phyloP scores from a whole-genome alignment of 106 monocot genomes.

The Iris macrosiphon region DNA sequence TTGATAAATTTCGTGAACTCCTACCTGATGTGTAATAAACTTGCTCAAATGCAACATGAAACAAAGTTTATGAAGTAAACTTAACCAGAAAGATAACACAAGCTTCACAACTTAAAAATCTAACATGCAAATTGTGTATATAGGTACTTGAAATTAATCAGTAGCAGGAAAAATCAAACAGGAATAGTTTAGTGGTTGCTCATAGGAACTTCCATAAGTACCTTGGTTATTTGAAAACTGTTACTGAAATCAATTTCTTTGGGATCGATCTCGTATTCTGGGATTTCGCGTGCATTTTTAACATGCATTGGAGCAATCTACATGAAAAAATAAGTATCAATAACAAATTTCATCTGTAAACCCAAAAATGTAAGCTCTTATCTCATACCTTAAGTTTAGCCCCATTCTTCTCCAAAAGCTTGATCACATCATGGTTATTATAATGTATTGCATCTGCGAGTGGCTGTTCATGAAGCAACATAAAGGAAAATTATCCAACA shows the following conservation, averaged over 20 bases:
- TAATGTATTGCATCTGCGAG: conserved; percentile 93
- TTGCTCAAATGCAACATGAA: too few species aligned
- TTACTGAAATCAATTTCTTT: conserved; percentile 84
- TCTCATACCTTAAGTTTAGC: conserved; percentile 60
- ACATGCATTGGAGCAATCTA: conserved; percentile 93
- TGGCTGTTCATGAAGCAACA: conserved; percentile 45
- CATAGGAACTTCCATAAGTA: conserved; percentile 7
- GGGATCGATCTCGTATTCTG: conserved; percentile 92
- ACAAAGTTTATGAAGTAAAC: too few species aligned
- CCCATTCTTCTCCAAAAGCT: conserved; percentile 76
- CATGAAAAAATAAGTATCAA: conserved; percentile 9
- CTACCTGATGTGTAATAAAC: too few species aligned
- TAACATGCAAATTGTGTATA: too few species aligned
- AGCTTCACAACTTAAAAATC: too few species aligned
- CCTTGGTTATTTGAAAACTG: conserved; percentile 76
- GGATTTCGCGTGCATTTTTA: conserved; percentile 63
- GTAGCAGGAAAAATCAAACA: too few species aligned
- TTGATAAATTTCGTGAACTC: too few species aligned
- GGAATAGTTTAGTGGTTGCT: background rate
- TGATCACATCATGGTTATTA: conserved; percentile 71
- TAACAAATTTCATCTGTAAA: background rate
- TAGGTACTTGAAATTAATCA: too few species aligned
- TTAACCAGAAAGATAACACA: too few species aligned
- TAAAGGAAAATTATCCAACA: background rate
- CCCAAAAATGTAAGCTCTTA: background rate